Evolutionary conservation across 1,284 basidiomycete species (phyloP), one percentile per base, ranked within the genome.

Genomic region (Tremellales sp.): DNA sequence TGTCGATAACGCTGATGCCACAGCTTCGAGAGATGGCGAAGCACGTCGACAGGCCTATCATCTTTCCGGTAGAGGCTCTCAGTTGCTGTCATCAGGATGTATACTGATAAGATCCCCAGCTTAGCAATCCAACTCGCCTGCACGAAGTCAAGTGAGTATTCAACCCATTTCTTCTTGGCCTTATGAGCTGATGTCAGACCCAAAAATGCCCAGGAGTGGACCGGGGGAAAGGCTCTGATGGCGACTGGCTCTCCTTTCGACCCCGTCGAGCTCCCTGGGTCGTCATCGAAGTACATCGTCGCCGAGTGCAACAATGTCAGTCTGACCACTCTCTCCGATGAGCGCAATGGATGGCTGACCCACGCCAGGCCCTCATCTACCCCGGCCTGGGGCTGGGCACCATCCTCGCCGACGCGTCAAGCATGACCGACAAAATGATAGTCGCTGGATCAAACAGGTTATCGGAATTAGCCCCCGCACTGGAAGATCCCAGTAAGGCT

Each of bases 211-310:
- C 82, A 83, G 58, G 77, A 82, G 22, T 91, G 88, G 89, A 85
- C 84, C 0, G 69, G 81, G 3, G 87, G 86, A 3, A 82, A 80
- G 63, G 87, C 86, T 15, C 74, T 90, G 33, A 73, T 90, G 44
- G 85, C 87, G 0, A 89, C 87, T 6, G 88, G 88, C 12, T 87
- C 85, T 57, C 88, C 87, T 0, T 92, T 90, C 76, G 81, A 80
- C 4, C 82, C 82, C 12, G 84, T 82, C n/a, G 82, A 82, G 70
- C 80, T 80, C 74, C 80, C 83, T 2, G 66, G 65, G 7, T 40
- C 52, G 4, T 56, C 61, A 40, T 82, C 82, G 68, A 81, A 85
- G 40, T 86, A 86, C 61, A 49, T 67, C 13, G 57, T 71, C 17
- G 68, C 67, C 2, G 67, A 71, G 46, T 68, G 65, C 43, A 63